phyloP scores from a whole-genome alignment of 108 stramenopile genomes.

The Seminavis robusta region DNA sequence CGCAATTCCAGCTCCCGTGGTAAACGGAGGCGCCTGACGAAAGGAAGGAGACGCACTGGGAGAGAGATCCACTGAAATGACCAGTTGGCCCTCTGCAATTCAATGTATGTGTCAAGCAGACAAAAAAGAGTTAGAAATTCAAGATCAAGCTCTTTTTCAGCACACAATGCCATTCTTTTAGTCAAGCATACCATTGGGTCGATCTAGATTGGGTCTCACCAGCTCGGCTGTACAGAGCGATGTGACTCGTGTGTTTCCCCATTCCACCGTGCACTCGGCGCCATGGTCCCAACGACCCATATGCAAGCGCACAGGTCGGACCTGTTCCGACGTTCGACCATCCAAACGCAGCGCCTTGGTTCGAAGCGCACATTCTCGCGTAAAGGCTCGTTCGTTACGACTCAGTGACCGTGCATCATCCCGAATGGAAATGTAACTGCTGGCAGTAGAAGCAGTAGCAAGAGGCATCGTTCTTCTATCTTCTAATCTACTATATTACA shows the following conservation, averaged over 20 bases:
- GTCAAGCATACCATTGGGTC: too few species aligned
- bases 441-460: too few species aligned
- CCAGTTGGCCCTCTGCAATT: slow-evolving; percentile 87
- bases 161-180: too few species aligned
- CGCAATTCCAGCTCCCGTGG: slow-evolving; percentile 37
- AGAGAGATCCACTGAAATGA: slow-evolving; percentile 78
- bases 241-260: slow-evolving; percentile 61
- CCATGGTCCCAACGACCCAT: slow-evolving; percentile 64
- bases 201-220: slow-evolving; percentile 74
- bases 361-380: slow-evolving; percentile 45
- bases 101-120: too few species aligned
- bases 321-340: slow-evolving; percentile 57
- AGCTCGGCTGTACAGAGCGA: slow-evolving; percentile 53
- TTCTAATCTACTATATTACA: too few species aligned
- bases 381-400: slow-evolving; percentile 64
- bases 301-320: slow-evolving; percentile 63
- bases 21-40: slow-evolving; percentile 51
- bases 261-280: slow-evolving; percentile 73
- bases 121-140: too few species aligned
- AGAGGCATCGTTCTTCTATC: too few species aligned
- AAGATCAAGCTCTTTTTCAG: too few species aligned
- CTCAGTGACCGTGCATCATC: slow-evolving; percentile 64
- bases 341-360: slow-evolving; percentile 48
- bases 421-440: slow-evolving; percentile 39
- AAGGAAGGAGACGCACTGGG: slow-evolving; percentile 80